Evolutionary conservation across 106 monocot genomes (phyloP), one percentile per base, ranked within the genome.

Genomic region (Apostasia shenzhenica): DNA sequence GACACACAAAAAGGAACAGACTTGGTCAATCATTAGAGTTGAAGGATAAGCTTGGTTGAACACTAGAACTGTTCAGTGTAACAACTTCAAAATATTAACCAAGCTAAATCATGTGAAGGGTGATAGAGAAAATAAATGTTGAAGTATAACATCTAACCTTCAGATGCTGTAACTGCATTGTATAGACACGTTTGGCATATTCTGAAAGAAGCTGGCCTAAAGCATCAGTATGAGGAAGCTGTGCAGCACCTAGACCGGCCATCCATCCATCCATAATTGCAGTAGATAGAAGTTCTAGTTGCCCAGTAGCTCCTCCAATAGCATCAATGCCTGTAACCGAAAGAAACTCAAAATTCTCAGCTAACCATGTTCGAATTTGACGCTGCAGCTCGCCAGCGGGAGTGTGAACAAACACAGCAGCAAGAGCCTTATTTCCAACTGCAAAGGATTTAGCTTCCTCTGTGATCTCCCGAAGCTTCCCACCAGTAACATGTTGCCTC

Each of bases 221-320:
- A 75, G 97, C 92, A 85, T 99, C 97, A 50, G 97, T 99, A 61
- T 68, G 79, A 11, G 85, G 89, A 68, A 39, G 85, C 59, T 83
- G 87, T 48, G 97, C 87, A 74, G 89, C 75, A 70, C 97, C 97
- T 69, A 99, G 89, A 67, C 97, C 97, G 76, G 97, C 89, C 97
- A 99, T 99, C 97, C 97, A 99, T 63, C 97, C 97, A 83, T 99
- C 97, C 97, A 99, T 99, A 57, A 99, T 99, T 55, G 97, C 97
- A 68, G 93, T 99, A 5, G 97, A 99, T 4, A 99, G 66, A 73
- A 93, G 85, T 71, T 99, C 97, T 54, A 93, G 66, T 55, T 99
- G 87, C 1, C 92, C 93, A 11, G 84, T 81, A 37, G 84, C 60
- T 71, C 86, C 95, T 41, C 82, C 88, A 45, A 73, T 38, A 58